Percentiles rank a stretch among this genome's conserved stretches.
phyloP scores from a whole-genome alignment of 1,139 yeast genomes.

The Nakaseomyces uthaithaninus region DNA sequence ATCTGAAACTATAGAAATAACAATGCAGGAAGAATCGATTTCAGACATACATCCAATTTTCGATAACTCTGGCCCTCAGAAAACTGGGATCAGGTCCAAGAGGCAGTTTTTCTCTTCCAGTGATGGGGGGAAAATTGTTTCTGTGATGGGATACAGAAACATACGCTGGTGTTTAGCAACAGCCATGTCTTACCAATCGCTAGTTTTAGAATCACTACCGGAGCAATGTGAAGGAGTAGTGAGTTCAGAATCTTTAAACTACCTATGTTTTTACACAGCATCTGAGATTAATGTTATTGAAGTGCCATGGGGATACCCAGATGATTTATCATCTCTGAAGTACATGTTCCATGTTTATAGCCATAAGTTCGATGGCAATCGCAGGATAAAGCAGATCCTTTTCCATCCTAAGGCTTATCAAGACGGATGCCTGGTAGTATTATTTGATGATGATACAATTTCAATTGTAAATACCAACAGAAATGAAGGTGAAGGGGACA shows the following conservation, averaged over 20 bases:
- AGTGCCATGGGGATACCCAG: slow-evolving; percentile 24
- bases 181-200: slow-evolving; percentile 8
- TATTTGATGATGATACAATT: slow-evolving; percentile 34
- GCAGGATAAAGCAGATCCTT: slow-evolving; percentile 27
- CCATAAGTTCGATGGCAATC: slow-evolving; percentile 1
- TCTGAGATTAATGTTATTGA: slow-evolving; percentile 31
- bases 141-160: slow-evolving; percentile 8
- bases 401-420: slow-evolving; percentile 40
- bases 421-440: slow-evolving; percentile 37
- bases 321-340: slow-evolving; percentile 10
- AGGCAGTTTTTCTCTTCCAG: slow-evolving; percentile 16
- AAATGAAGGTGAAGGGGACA: slow-evolving; percentile 21
- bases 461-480: slow-evolving; percentile 31
- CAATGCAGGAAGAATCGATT: too few relatives aligned
- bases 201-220: slow-evolving; percentile 25
- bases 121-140: slow-evolving; percentile 17
- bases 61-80: slow-evolving; percentile 2
- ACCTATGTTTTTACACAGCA: slow-evolving; percentile 37
- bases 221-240: slow-evolving; percentile 30
- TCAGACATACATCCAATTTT: slow-evolving; percentile 15
- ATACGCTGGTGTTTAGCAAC: slow-evolving; percentile 10
- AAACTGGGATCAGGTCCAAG: neutral
- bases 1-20: too few relatives aligned
- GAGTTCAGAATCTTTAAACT: slow-evolving; percentile 37
- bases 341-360: slow-evolving; percentile 22